Evolutionary conservation across 2,329 filamentous ascomycete genomes (phyloP), one percentile per base, ranked within the genome.

Genomic region (Aspergillus neotritici): DNA sequence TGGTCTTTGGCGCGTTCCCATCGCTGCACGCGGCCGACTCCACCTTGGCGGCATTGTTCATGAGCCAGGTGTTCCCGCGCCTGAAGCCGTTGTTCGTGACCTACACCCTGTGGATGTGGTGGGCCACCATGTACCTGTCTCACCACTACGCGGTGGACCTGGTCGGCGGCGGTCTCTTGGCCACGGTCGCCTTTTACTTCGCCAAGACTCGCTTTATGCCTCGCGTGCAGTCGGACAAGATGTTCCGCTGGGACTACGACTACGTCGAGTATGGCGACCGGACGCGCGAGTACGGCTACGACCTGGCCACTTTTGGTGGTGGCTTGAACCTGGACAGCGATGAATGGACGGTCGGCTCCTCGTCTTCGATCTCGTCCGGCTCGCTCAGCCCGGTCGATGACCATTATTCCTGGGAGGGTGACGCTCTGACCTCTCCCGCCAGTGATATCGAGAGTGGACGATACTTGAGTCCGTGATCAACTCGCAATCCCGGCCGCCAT

Each of bases 71-170:
- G 64, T 96, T 97, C 74, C 91, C 91, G 4, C 82, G 80, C 48
- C 78, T 94, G 53, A 82, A 86, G 53, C 81, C 84, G 10, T 69
- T 93, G 41, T 94, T 94, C 68, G 78, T 90, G 51, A 75, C 79
- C 51, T 97, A 96, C 67, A 85, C 86, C 34, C 78, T 86, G 62
- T 96, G 91, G 91, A 83, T 96, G 58, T 96, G 89, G 87, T 97
- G 91, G 89, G 86, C 90, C 10, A 97, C 91, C 55, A 95, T 97
- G 88, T 96, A 97, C 63, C 79, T 97, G 40, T 94, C 87, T 60
- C 91, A 97, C 69, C 91, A 97, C 71, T 97, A 97, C 64, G 91
- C 90, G 28, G 86, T 97, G 32, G 91, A 97, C 65, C 75, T 97
- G 39, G 87, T 96, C 17, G 87, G 80, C 30, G 91, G 91, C 54